phyloP scores from a whole-genome alignment of 495 filamentous ascomycete genomes.

The Amphirosellinia nigrospora region DNA sequence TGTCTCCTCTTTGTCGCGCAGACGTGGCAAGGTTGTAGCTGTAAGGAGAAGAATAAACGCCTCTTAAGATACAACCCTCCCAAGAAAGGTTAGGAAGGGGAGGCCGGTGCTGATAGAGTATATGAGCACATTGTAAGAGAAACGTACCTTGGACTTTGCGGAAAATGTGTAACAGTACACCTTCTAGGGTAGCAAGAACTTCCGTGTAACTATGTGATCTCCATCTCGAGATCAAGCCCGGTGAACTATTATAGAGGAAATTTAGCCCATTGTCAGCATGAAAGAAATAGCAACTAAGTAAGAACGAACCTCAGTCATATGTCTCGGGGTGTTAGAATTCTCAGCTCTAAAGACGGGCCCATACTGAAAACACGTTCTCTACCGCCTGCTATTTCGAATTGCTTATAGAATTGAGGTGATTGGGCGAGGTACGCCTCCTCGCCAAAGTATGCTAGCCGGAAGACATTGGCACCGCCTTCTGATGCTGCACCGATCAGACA shows the following conservation, averaged over 20 bases:
- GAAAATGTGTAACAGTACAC: conserved; percentile 89
- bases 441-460: conserved; percentile 90
- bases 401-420: conserved; percentile 91
- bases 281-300: neutral
- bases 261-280: neutral
- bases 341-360: conserved; percentile 95
- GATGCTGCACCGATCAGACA: conserved; percentile 89
- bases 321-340: conserved; percentile 93
- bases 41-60: neutral
- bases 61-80: neutral
- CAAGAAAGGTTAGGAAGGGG: neutral
- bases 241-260: conserved; percentile 65
- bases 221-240: conserved; percentile 97
- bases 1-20: neutral
- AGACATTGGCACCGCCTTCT: conserved; percentile 93
- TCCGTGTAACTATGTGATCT: conserved; percentile 83
- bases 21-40: neutral
- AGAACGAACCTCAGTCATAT: conserved; percentile 72
- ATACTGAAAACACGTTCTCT: conserved; percentile 89
- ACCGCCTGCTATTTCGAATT: conserved; percentile 93
- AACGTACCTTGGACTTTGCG: conserved; percentile 62
- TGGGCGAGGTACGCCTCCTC: conserved; percentile 84
- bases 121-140: neutral
- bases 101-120: neutral
- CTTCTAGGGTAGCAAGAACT: conserved; percentile 78